Conservation (phyloP, 495 filamentous ascomycete genomes). For the Aspergillus nanangensis region DNA sequence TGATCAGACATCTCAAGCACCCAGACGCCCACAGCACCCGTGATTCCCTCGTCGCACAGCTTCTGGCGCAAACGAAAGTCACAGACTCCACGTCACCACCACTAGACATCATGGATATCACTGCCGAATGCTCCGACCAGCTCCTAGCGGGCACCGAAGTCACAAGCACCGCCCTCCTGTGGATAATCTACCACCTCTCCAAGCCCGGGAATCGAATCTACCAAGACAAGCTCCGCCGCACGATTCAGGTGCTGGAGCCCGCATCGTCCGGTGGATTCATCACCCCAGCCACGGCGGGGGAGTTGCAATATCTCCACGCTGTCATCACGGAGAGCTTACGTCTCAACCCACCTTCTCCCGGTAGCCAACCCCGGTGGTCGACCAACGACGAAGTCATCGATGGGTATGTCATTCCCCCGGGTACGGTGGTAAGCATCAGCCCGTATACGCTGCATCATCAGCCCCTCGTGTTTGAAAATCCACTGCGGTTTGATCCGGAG, state of each 20-base stretch:
- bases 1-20: constrained; percentile 11
- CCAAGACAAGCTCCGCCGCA: constrained; percentile 20
- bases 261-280: constrained; percentile 19
- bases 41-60: constrained; percentile 3
- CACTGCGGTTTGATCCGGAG: constrained; percentile 50
- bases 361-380: constrained; percentile 53
- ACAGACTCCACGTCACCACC: background rate
- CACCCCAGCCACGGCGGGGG: constrained; percentile 51
- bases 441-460: constrained; percentile 65
- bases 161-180: constrained; percentile 30
- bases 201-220: constrained; percentile 16
- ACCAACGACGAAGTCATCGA: constrained; percentile 18
- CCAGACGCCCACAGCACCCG: constrained; percentile 1
- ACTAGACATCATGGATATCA: constrained; percentile 20
- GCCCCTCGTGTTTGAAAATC: constrained; percentile 43
- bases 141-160: constrained; percentile 26
- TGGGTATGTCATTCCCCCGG: constrained; percentile 46
- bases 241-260: constrained; percentile 11
- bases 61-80: background rate
- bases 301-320: constrained; percentile 61
- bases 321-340: constrained; percentile 67
- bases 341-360: constrained; percentile 61
- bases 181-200: constrained; percentile 28
- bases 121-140: constrained; percentile 27
- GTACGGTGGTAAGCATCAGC: constrained; percentile 56